Conservation (phyloP, 345 rosid species). For the Murraya paniculata region DNA sequence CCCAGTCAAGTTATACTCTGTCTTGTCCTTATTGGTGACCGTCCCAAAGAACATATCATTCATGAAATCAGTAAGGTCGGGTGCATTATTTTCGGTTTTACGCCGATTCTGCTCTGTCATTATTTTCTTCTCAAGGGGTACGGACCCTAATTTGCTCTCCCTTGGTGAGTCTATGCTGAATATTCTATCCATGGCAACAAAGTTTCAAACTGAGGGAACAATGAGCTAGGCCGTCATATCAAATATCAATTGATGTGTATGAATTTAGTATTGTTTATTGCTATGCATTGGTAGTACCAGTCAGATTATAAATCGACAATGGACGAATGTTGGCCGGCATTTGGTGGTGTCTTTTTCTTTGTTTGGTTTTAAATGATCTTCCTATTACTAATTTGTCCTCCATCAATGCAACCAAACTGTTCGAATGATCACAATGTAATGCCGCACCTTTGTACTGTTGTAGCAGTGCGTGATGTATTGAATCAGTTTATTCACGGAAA, state of each 20-base stretch:
- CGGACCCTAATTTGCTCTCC: conserved; percentile 16
- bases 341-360: background rate
- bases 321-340: conserved; percentile 20
- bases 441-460: too few relatives aligned
- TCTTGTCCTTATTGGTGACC: conserved; percentile 26
- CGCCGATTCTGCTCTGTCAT: conserved; percentile 8
- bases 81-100: conserved; percentile 17
- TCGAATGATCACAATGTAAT: too few relatives aligned
- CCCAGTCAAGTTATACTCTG: conserved; percentile 44
- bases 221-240: background rate
- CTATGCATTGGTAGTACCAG: conserved; percentile 10
- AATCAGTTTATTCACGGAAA: too few relatives aligned
- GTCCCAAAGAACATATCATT: conserved; percentile 66
- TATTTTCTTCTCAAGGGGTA: conserved; percentile 29
- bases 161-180: conserved; percentile 21
- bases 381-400: background rate
- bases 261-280: background rate
- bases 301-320: background rate
- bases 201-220: too few relatives aligned
- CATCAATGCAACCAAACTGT: background rate
- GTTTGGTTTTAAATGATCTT: background rate
- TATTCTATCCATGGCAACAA: conserved; percentile 25
- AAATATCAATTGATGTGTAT: background rate
- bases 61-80: conserved; percentile 70
- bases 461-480: too few relatives aligned